Percentiles rank a stretch among this genome's conserved stretches.
phyloP scores from a whole-genome alignment of 2,329 filamentous ascomycete species.

The Trichophyton equinum region DNA sequence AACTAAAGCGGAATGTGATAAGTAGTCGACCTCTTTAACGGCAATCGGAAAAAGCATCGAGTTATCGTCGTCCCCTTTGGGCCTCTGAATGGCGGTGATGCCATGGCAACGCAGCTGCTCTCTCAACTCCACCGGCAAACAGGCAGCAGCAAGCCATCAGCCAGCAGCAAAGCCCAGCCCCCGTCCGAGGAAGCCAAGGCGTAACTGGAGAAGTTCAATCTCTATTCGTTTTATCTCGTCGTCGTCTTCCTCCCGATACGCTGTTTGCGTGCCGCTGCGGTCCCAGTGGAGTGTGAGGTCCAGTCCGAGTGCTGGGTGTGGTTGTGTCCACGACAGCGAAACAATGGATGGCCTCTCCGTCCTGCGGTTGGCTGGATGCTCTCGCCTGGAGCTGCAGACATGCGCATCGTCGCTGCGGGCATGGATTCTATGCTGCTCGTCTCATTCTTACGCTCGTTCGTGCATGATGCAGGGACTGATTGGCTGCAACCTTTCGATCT shows the following conservation, averaged over 20 bases:
- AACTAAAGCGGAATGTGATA: background rate
- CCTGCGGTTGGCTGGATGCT: background rate
- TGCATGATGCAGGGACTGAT: slow-evolving; percentile 2
- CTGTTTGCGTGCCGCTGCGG: background rate
- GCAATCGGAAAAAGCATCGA: background rate
- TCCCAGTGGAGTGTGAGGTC: background rate
- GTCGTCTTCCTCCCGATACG: background rate
- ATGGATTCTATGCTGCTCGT: background rate
- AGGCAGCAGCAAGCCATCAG: background rate
- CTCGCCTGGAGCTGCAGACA: background rate
- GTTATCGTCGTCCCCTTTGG: too few species aligned
- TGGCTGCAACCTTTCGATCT: background rate
- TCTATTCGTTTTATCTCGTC: background rate
- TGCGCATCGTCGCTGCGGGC: background rate
- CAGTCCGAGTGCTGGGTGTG: background rate
- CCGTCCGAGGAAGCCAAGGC: too few species aligned
- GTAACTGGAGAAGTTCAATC: background rate
- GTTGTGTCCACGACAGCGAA: background rate
- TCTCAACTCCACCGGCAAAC: background rate
- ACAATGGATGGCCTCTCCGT: background rate
- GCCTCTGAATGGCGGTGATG: background rate
- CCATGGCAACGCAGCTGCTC: background rate
- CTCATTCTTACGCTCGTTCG: slow-evolving; percentile 1
- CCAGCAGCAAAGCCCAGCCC: too few species aligned
- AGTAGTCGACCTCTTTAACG: background rate